Conservation (phyloP, 805 yeast species). For the Saccharomycopsis guyanensis region DNA sequence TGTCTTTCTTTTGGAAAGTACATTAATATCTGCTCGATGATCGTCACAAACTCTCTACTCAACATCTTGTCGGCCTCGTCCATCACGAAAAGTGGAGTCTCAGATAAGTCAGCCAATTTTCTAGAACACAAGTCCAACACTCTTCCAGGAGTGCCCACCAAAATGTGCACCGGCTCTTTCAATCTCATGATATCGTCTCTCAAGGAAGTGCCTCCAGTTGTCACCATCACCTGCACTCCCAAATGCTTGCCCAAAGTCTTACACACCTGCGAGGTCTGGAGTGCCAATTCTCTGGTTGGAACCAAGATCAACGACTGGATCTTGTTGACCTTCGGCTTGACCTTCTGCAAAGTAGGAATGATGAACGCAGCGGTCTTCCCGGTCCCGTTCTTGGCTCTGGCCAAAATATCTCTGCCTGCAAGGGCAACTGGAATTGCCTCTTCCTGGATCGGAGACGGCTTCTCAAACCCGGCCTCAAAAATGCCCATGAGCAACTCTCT, state of each 20-base stretch:
- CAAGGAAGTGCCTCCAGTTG: constrained; percentile 95
- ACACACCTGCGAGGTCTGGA: constrained; percentile 96
- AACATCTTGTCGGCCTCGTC: constrained; percentile 98
- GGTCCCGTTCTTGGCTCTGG: constrained; percentile 97
- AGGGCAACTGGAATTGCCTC: constrained; percentile 94
- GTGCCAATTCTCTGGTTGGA: constrained; percentile 96
- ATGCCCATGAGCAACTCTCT: constrained; percentile 96
- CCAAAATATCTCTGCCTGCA: constrained; percentile 91
- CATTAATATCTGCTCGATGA: constrained; percentile 77
- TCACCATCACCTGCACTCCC: constrained; percentile 90
- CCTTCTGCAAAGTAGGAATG: constrained; percentile 84
- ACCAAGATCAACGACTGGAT: constrained; percentile 91
- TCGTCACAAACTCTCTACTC: constrained; percentile 78
- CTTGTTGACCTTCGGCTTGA: constrained; percentile 74
- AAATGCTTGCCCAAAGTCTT: constrained; percentile 92
- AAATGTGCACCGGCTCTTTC: constrained; percentile 84
- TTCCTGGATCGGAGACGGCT: constrained; percentile 96
- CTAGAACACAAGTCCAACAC: constrained; percentile 89
- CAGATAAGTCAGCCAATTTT: constrained; percentile 76
- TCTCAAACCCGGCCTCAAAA: constrained; percentile 97
- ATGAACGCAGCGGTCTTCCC: constrained; percentile 98
- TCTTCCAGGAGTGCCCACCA: constrained; percentile 98
- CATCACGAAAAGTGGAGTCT: constrained; percentile 86
- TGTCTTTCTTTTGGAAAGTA: constrained; percentile 78
- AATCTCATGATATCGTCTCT: constrained; percentile 92